Conservation (phyloP, 1,139 yeast genomes). For the Kodamaea suecica region DNA sequence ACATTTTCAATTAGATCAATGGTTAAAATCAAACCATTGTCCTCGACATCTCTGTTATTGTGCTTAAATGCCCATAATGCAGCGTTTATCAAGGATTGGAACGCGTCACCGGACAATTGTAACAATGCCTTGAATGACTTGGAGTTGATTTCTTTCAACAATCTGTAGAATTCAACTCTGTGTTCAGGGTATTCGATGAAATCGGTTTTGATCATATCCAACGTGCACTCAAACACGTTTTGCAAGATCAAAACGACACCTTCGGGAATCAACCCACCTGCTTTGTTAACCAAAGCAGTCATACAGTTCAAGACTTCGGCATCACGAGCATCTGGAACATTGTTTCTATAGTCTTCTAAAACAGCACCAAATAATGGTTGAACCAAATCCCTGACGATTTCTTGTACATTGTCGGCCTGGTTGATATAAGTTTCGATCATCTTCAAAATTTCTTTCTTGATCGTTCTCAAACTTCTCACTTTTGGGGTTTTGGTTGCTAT, state of each 20-base stretch:
- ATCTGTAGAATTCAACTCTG: constrained; percentile 90
- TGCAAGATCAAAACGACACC: constrained; percentile 86
- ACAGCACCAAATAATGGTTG: constrained; percentile 84
- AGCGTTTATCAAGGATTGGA: constrained; percentile 87
- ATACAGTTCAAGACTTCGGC: constrained; percentile 96
- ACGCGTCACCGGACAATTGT: constrained; percentile 88
- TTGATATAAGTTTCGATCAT: constrained; percentile 86
- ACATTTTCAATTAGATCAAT: constrained; percentile 80
- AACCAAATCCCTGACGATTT: constrained; percentile 77
- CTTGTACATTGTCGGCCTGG: constrained; percentile 83
- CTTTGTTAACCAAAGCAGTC: constrained; percentile 83
- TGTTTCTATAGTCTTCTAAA: constrained; percentile 81
- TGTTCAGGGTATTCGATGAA: constrained; percentile 97
- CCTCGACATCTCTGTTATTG: constrained; percentile 93
- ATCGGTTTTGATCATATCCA: constrained; percentile 92
- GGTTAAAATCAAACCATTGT: constrained; percentile 78
- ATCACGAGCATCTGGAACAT: constrained; percentile 96
- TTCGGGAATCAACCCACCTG: constrained; percentile 85
- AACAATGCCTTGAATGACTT: constrained; percentile 83
- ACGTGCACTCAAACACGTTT: constrained; percentile 89
- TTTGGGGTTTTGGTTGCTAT: constrained; percentile 94
- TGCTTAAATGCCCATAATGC: constrained; percentile 98
- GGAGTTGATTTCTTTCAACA: constrained; percentile 80
- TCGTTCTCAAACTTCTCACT: constrained; percentile 92
- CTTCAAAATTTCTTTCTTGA: constrained; percentile 89